Conservation (phyloP, 768 basidiomycete genomes). For the Pleurotus eryngii region DNA sequence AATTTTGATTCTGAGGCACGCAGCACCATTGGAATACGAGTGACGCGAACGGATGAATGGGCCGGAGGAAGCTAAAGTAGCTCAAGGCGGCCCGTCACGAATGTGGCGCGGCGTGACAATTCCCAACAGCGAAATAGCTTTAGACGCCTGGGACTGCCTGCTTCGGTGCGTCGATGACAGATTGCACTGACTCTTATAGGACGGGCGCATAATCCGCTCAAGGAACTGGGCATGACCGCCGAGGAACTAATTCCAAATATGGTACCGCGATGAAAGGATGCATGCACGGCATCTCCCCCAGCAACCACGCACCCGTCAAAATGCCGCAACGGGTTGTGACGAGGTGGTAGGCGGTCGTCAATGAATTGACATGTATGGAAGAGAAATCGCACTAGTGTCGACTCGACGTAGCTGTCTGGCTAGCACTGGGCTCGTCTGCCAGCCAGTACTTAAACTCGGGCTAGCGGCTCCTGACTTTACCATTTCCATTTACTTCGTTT, state of each 20-base stretch:
- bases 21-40: too few relatives aligned
- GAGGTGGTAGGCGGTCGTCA: background rate
- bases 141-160: too few relatives aligned
- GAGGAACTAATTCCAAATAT: background rate
- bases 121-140: too few relatives aligned
- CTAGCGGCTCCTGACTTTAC: constrained; percentile 5
- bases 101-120: too few relatives aligned
- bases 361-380: background rate
- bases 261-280: background rate
- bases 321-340: background rate
- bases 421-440: background rate
- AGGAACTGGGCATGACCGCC: background rate
- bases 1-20: too few relatives aligned
- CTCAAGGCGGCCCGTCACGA: too few relatives aligned
- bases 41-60: too few relatives aligned
- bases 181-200: background rate
- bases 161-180: background rate
- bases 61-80: too few relatives aligned
- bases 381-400: background rate
- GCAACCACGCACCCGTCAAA: background rate
- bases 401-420: background rate
- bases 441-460: constrained; percentile 7
- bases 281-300: background rate
- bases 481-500: constrained; percentile 7
- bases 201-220: background rate